phyloP scores from a whole-genome alignment of 1,284 basidiomycete species.

The Entoloma clypeatum region DNA sequence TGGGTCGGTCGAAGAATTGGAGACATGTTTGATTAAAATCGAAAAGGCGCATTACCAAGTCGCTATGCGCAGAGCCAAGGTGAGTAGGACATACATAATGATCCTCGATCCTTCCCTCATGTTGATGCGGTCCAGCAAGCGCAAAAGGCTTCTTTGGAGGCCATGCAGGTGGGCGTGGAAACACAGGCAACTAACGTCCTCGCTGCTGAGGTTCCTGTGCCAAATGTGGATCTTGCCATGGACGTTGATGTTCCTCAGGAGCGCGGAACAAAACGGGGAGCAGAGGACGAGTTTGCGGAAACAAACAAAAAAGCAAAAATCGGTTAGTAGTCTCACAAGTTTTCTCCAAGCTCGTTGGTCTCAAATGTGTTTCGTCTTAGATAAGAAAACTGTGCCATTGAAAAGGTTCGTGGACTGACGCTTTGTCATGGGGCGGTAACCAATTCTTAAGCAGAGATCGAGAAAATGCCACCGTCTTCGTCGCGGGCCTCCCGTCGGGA shows the following conservation, averaged over 20 bases:
- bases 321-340: constrained; percentile 38
- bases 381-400: constrained; percentile 42
- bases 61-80: constrained; percentile 64
- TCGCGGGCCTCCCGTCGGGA: constrained; percentile 64
- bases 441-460: constrained; percentile 75
- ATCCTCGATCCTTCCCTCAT: constrained; percentile 1
- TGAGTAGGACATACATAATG: constrained; percentile 26
- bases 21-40: constrained; percentile 65
- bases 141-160: constrained; percentile 49
- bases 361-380: constrained; percentile 32
- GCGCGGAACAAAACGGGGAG: constrained; percentile 56
- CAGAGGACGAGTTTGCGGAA: constrained; percentile 48
- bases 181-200: constrained; percentile 36
- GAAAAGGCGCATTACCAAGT: constrained; percentile 63
- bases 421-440: not conserved
- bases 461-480: constrained; percentile 91
- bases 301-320: constrained; percentile 56
- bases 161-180: constrained; percentile 49
- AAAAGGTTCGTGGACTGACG: constrained; percentile 50
- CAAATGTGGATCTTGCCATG: constrained; percentile 40
- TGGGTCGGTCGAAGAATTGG: constrained; percentile 69
- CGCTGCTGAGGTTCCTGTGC: constrained; percentile 31
- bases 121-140: constrained; percentile 59
- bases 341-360: constrained; percentile 9
- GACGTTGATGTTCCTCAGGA: constrained; percentile 44